These are phyloP conservation scores for Saccharum hybrid DNA, from an alignment of 202 grass and related monocot genomes.

Conservation along the genomic window DNA sequence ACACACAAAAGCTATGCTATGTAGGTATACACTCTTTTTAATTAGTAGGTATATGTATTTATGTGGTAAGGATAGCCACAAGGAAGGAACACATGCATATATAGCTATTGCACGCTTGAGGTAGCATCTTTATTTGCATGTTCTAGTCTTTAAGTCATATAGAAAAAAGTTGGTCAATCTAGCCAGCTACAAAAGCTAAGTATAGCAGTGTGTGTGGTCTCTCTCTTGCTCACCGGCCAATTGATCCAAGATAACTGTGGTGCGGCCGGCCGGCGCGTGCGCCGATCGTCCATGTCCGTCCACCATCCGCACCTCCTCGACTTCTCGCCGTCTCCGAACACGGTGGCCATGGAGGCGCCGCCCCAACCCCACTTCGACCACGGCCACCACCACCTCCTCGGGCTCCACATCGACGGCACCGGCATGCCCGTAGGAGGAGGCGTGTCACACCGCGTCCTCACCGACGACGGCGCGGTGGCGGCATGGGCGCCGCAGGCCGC, in stretches of 20 bases:
- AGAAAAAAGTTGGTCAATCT: neutral
- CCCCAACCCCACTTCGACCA: constrained; percentile 8
- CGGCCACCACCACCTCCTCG: constrained; percentile 13
- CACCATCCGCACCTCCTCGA: constrained; percentile 48
- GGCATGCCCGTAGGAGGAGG: constrained; percentile 13
- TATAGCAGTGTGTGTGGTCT: neutral
- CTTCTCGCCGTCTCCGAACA: constrained; percentile 27
- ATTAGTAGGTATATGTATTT: neutral
- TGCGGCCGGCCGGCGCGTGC: neutral
- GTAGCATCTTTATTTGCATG: neutral
- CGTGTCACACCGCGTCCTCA: constrained; percentile 30
- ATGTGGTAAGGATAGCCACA: constrained; percentile 1
- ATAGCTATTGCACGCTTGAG: neutral
- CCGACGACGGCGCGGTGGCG: constrained; percentile 3
- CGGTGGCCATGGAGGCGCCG: constrained; percentile 22
- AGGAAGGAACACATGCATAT: neutral
- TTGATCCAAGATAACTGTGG: neutral
- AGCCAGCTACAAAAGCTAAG: neutral
- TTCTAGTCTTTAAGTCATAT: neutral
- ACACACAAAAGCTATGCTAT: constrained; percentile 2
- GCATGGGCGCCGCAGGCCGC: constrained; percentile 1
- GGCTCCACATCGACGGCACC: constrained; percentile 25
- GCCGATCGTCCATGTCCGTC: constrained; percentile 36
- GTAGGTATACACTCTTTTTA: neutral
- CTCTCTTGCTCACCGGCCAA: neutral